These are phyloP conservation scores for Aquilaria yunnanensis DNA, from an alignment of 345 rosid species.

Conservation along the genomic window DNA sequence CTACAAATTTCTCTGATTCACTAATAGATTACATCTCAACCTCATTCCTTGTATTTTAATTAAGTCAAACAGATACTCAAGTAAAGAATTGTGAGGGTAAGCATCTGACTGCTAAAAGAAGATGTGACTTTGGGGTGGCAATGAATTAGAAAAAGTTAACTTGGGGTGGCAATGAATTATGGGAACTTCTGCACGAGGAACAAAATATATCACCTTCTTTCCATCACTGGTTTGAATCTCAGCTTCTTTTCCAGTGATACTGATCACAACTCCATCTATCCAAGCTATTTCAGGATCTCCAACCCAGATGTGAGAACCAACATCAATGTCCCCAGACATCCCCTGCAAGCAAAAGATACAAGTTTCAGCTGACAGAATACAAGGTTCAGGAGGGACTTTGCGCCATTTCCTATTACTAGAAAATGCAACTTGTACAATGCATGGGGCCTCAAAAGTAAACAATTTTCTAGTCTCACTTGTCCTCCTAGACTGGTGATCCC, in stretches of 20 bases:
- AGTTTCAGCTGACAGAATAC: not conserved
- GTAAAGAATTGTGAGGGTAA: no score
- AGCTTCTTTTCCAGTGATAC: conserved; percentile 46
- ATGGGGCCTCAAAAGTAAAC: not conserved
- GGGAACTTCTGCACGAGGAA: not conserved
- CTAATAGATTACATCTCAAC: no score
- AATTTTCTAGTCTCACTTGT: not conserved
- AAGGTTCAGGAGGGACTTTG: not conserved
- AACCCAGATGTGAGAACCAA: conserved; percentile 78
- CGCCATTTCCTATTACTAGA: not conserved
- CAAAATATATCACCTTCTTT: conserved; percentile 29
- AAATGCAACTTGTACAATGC: not conserved
- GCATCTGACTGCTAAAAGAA: no score
- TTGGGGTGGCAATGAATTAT: no score
- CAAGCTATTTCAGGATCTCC: conserved; percentile 57
- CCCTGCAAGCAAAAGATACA: conserved; percentile 22
- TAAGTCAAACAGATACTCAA: no score
- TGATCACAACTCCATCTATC: conserved; percentile 62
- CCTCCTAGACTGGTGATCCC: not conserved
- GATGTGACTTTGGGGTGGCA: no score
- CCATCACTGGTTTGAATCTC: conserved; percentile 47
- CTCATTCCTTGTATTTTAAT: no score
- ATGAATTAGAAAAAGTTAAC: no score
- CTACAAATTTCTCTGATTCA: no score
- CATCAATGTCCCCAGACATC: conserved; percentile 31